These are phyloP conservation scores for Solanum sparsipilum DNA, from an alignment of 257 asterid genomes.

Conservation along the genomic window DNA sequence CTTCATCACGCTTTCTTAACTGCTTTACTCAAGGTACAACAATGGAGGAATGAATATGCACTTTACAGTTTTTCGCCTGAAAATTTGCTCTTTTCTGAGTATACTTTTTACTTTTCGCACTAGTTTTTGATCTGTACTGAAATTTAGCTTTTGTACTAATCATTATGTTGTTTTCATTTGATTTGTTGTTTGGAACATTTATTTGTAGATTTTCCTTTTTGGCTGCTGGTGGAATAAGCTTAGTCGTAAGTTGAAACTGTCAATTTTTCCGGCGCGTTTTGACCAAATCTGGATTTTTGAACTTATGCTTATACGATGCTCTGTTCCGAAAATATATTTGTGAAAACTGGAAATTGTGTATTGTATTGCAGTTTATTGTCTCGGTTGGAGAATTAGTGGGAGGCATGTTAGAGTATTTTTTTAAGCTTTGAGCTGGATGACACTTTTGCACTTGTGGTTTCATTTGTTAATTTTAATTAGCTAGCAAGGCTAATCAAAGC, in stretches of 20 bases:
- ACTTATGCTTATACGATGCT: not conserved
- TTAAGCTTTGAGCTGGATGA: not conserved
- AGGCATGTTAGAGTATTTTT: not conserved
- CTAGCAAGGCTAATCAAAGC: not conserved
- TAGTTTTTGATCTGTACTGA: conserved; percentile 13
- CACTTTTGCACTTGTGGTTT: not conserved
- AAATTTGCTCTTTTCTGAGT: not conserved
- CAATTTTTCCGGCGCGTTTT: not conserved
- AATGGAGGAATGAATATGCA: not conserved
- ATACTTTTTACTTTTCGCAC: not conserved
- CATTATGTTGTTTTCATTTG: not conserved
- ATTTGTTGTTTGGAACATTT: not conserved
- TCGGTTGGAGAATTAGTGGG: not conserved
- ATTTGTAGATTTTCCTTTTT: not conserved
- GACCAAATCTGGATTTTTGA: not conserved
- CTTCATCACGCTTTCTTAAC: not conserved
- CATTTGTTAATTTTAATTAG: not conserved
- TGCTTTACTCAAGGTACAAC: conserved; percentile 16
- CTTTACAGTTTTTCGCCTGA: not conserved
- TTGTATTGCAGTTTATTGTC: not conserved
- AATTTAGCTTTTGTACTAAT: not conserved
- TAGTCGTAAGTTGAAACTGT: not conserved
- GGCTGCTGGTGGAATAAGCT: not conserved
- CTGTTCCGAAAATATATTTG: not conserved
- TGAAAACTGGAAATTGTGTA: not conserved